A percentile compares a stretch with the other conserved stretches of the same genome.
Evolutionary conservation across 257 asterid genomes (phyloP).

Genomic region (Solanum phureja): DNA sequence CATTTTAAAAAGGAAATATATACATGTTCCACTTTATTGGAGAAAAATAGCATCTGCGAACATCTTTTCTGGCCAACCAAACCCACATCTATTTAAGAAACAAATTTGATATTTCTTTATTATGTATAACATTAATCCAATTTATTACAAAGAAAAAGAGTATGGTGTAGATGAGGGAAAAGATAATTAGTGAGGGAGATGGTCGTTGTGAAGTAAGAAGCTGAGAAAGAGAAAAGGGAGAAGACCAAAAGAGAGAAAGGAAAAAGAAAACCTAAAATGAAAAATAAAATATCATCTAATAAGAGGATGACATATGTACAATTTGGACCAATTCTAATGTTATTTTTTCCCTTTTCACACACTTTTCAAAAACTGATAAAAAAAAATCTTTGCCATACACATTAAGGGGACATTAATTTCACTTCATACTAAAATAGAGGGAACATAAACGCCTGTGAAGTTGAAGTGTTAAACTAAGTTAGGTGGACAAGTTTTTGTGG

Average conservation of each 20-base stretch:
- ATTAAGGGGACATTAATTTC: not conserved
- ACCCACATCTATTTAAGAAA: not conserved
- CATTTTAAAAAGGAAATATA: not conserved
- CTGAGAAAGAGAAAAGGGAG: not conserved
- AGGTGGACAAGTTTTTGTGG: not conserved
- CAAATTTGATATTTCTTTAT: not conserved
- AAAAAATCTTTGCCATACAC: not conserved
- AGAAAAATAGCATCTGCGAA: not conserved
- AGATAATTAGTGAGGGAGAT: not conserved
- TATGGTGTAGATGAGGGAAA: not conserved
- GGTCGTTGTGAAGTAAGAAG: not conserved
- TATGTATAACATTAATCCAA: not conserved
- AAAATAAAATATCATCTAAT: not conserved
- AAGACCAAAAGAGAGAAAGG: not conserved
- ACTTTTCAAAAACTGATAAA: not conserved
- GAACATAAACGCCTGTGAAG: not conserved
- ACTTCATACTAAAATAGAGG: not conserved
- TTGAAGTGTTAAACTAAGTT: not conserved
- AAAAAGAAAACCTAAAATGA: not conserved
- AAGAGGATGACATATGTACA: not conserved
- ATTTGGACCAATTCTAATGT: not conserved
- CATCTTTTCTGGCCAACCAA: not conserved
- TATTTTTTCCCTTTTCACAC: not conserved
- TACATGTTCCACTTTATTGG: not conserved
- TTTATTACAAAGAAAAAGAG: not conserved